These are phyloP conservation scores for Kodamaea jinghongensis DNA, from an alignment of 805 yeast species.

Conservation along the genomic window DNA sequence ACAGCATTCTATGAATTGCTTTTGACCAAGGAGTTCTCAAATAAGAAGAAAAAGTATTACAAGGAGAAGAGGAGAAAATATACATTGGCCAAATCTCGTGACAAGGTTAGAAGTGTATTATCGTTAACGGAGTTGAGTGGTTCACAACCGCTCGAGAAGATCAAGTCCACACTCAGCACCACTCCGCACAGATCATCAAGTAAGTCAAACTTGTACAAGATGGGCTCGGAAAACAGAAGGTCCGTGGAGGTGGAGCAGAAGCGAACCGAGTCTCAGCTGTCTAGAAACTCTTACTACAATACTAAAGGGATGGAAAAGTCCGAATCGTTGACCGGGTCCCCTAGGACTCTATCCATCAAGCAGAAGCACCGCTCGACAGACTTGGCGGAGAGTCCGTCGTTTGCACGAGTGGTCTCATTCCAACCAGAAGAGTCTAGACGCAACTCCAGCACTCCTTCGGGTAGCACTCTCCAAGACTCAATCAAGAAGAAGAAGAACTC, in stretches of 20 bases:
- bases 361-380: conserved; percentile 1
- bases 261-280: conserved; percentile 14
- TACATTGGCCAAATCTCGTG: conserved; percentile 33
- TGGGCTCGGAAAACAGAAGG: conserved; percentile 6
- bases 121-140: conserved; percentile 31
- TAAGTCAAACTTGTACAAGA: conserved; percentile 8
- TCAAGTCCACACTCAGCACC: conserved; percentile 36
- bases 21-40: conserved; percentile 48
- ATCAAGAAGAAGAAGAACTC: conserved; percentile 20
- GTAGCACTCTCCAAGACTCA: conserved; percentile 6
- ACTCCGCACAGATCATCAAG: conserved; percentile 15
- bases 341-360: conserved; percentile 2
- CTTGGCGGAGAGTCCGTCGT: conserved; percentile 8
- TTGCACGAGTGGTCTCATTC: conserved; percentile 23
- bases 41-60: conserved; percentile 31
- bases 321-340: conserved; percentile 8
- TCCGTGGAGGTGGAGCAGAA: conserved; percentile 6
- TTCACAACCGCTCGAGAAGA: conserved; percentile 37
- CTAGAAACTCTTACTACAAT: conserved; percentile 11
- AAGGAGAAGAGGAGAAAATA: conserved; percentile 31
- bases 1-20: conserved; percentile 74
- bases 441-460: background rate
- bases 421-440: conserved; percentile 17
- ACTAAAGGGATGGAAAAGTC: conserved; percentile 2
- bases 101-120: conserved; percentile 36